phyloP scores from a whole-genome alignment of 192 early-diverging fungal genomes.

The Linnemannia hyalina region DNA sequence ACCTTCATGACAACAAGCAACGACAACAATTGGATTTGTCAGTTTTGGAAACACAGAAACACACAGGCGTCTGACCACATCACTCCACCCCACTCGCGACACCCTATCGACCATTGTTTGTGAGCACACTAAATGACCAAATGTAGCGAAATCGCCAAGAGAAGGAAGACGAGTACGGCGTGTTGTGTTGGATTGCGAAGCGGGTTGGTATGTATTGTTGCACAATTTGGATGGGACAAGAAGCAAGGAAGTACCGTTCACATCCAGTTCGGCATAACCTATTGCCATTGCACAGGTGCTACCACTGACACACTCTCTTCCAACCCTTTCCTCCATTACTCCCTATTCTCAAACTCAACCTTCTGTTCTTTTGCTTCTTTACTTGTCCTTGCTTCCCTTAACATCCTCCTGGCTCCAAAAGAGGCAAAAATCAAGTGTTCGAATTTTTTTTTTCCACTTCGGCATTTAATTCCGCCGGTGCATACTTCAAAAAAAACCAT shows the following conservation, averaged over 20 bases:
- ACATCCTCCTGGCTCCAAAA: not conserved
- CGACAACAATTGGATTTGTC: not conserved
- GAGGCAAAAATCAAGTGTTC: slow-evolving; percentile 1
- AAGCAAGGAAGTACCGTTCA: not conserved
- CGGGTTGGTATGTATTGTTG: no score
- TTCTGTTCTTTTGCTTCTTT: not conserved
- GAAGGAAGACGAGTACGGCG: not conserved
- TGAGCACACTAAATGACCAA: not conserved
- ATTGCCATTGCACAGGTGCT: not conserved
- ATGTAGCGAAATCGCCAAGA: not conserved
- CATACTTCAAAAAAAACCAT: not conserved
- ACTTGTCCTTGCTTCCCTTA: not conserved
- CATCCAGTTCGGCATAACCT: not conserved
- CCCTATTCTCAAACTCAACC: not conserved
- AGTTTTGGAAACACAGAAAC: not conserved
- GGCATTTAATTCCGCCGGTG: slow-evolving; percentile 1
- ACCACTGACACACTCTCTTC: not conserved
- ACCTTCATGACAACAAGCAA: not conserved
- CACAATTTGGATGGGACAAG: not conserved
- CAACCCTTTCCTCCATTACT: not conserved
- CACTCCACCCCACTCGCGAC: not conserved
- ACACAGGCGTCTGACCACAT: not conserved
- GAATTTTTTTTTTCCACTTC: not conserved
- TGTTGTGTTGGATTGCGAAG: not conserved
- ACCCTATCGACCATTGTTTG: not conserved